Base-by-base conservation (phyloP, 805 yeast genomes). In the Saccharomycopsis javanensis region DNA sequence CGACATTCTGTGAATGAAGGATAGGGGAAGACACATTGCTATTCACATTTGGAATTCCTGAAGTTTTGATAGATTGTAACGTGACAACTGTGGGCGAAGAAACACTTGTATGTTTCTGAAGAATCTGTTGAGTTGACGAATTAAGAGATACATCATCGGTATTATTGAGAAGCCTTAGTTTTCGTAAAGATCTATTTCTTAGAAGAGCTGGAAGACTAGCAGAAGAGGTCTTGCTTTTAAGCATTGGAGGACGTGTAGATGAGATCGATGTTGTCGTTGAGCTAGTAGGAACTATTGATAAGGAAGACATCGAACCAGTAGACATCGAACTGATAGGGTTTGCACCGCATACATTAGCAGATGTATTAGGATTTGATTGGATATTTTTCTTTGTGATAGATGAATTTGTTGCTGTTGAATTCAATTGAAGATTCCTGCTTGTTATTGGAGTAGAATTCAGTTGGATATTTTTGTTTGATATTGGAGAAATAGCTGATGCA, bases 191-290 rank as follows among this genome's bases (percentile, higher is more conserved):
- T 45, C 54, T 58, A 31, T 46, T 55, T 56, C 59, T 56, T 20
- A 59, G 20, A 27, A 59, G 51, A 30, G 57, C 56, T 8, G 61
- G 61, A 10, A 59, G 48, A 51, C 57, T 58, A n/a, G 61, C 55
- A 2, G 64, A 51, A 2, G 64, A 42, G 10, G 64, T 31, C 20
- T 61, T 45, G n/a, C 56, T 55, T 25, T 64, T 54, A 13, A 59
- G 27, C 10, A 42, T 42, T 10, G 23, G 27, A 13, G 58, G 46
- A 7, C 64, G 56, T 3, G 60, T 38, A 2, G 58, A 37, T 4
- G 64, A 37, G 15, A 59, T 35, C 4, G 56, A 33, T 4, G 62
- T 53, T 11, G 55, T 23, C 35, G 55, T 33, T 20, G 63, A 42
- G 10, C 28, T 20, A 8, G 28, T 48, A 16, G 51, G 51, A 28